Conservation (phyloP, 768 basidiomycete species). For the Hysterangium stoloniferum region DNA sequence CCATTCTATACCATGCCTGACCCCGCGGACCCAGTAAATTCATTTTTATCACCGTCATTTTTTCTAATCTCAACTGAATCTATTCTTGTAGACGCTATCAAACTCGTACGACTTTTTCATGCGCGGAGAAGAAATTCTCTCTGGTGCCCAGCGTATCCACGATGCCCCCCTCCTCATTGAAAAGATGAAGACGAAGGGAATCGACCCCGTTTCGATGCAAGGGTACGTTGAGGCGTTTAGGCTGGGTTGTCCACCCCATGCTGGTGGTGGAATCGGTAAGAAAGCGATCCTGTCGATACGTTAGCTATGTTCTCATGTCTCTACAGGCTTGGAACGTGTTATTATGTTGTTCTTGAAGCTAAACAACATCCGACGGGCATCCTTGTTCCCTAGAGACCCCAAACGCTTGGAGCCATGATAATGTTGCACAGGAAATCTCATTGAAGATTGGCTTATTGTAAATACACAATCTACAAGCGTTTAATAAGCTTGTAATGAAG, state of each 20-base stretch:
- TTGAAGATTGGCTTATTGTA: too few relatives aligned
- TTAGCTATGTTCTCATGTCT: not conserved
- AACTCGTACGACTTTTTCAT: slow-evolving; percentile 99
- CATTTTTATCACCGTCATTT: slow-evolving; percentile 4
- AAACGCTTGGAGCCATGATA: slow-evolving; percentile 81
- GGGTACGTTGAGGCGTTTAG: slow-evolving; percentile 91
- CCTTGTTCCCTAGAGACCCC: slow-evolving; percentile 95
- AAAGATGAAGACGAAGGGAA: slow-evolving; percentile 80
- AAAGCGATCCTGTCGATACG: not conserved
- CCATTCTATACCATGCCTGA: slow-evolving; percentile 99
- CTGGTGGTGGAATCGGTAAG: slow-evolving; percentile 86
- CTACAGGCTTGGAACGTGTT: slow-evolving; percentile 74
- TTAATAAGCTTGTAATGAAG: too few relatives aligned
- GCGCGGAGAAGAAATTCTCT: slow-evolving; percentile 98
- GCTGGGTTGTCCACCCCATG: slow-evolving; percentile 92
- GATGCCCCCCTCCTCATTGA: slow-evolving; percentile 74
- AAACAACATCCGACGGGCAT: slow-evolving; percentile 89
- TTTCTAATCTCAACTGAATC: slow-evolving; percentile 1
- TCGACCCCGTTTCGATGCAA: slow-evolving; percentile 89
- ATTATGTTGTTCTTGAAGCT: slow-evolving; percentile 97
- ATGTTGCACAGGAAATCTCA: too few relatives aligned
- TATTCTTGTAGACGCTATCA: slow-evolving; percentile 58
- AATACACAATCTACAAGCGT: too few relatives aligned
- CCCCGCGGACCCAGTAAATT: slow-evolving; percentile 72
- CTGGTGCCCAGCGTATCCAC: slow-evolving; percentile 97